Conservation (phyloP, 2,329 filamentous ascomycete genomes). For the Xylaria digitata region DNA sequence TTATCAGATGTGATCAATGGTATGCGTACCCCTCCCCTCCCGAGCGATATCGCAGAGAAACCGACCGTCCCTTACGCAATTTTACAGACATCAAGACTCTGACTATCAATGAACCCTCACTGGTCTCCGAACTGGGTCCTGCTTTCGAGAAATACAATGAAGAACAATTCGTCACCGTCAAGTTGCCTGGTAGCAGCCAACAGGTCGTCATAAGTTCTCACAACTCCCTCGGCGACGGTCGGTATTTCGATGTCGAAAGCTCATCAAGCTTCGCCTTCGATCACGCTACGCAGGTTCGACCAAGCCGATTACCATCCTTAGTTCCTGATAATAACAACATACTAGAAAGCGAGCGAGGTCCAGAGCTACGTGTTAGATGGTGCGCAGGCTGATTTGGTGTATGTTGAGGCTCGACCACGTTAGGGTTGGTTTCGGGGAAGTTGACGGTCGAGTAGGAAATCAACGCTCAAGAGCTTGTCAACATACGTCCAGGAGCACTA, state of each 20-base stretch:
- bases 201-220: conserved; percentile 87
- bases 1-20: conserved; percentile 89
- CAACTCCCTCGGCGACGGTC: conserved; percentile 81
- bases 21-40: conserved; percentile 55
- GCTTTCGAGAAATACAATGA: conserved; percentile 97
- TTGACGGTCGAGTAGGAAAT: conserved; percentile 70
- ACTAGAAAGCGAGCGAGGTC: conserved; percentile 80
- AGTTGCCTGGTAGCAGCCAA: conserved; percentile 87
- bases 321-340: conserved; percentile 32
- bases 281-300: conserved; percentile 77
- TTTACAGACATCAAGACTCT: conserved; percentile 86
- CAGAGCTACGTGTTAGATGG: conserved; percentile 85
- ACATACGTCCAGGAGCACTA: conserved; percentile 90
- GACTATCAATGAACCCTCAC: conserved; percentile 73
- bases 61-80: conserved; percentile 28
- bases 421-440: conserved; percentile 13
- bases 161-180: conserved; percentile 88
- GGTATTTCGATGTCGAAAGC: conserved; percentile 92
- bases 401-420: conserved; percentile 51
- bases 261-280: conserved; percentile 91
- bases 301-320: not conserved
- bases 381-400: conserved; percentile 82
- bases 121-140: conserved; percentile 78
- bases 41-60: conserved; percentile 15
- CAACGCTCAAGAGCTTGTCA: conserved; percentile 80